Conservation (phyloP, 169 alveolate species). For the Cryptosporidium andersoni region DNA sequence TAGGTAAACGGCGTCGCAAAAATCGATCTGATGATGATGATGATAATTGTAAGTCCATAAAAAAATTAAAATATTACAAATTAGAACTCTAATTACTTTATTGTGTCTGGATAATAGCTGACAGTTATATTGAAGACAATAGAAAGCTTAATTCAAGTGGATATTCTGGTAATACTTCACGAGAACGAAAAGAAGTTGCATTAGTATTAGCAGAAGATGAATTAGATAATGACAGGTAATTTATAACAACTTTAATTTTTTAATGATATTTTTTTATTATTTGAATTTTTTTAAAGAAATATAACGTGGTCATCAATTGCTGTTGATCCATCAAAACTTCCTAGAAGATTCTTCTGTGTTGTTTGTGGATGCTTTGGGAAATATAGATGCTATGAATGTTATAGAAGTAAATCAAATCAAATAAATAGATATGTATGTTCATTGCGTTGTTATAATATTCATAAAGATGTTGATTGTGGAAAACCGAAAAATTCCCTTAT, state of each 20-base stretch:
- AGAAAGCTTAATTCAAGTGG: constrained; percentile 4
- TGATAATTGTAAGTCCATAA: constrained; percentile 40
- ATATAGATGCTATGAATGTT: constrained; percentile 61
- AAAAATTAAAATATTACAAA: background rate
- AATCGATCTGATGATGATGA: constrained; percentile 59
- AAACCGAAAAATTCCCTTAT: constrained; percentile 59
- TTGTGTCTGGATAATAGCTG: constrained; percentile 14
- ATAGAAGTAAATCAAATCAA: constrained; percentile 43
- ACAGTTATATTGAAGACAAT: constrained; percentile 35
- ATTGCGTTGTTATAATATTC: constrained; percentile 35
- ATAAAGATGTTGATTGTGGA: constrained; percentile 62
- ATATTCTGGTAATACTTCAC: background rate
- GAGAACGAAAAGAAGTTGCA: constrained; percentile 45
- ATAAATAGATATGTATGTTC: constrained; percentile 69
- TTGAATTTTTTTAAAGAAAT: constrained; percentile 4
- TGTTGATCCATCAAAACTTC: constrained; percentile 55
- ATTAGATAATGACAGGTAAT: constrained; percentile 55
- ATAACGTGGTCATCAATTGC: constrained; percentile 44
- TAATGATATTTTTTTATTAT: background rate
- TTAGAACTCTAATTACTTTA: background rate
- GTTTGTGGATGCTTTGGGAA: constrained; percentile 61
- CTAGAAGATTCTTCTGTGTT: constrained; percentile 55
- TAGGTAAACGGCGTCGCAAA: constrained; percentile 42
- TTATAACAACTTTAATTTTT: background rate
- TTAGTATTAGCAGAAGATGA: constrained; percentile 62